Base-by-base conservation (phyloP, 371 early-diverging fungal genomes). In the Sporodiniella umbellata region DNA sequence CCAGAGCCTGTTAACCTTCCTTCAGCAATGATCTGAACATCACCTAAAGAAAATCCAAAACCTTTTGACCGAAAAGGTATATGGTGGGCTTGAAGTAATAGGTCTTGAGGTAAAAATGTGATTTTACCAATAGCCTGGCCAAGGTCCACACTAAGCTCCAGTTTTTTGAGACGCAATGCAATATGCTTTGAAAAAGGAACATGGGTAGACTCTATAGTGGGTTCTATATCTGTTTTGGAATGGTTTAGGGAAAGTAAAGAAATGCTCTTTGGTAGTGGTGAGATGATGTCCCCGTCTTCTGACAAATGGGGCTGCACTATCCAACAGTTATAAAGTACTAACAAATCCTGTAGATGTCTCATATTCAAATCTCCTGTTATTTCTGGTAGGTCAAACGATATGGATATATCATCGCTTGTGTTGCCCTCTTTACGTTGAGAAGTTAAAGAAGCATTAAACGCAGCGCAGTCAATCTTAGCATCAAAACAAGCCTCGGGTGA, bases 401-500 rank as follows among this genome's bases (percentile, higher is more conserved):
- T 70, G 12, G 84, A 80, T 33, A 80, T 70, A 61, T 81, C 72
- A 53, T 80, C 78, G 50, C 70, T 66, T 12, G 60, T 53, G 35
- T 43, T 45, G 14, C 61, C 54, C 46, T 54, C 48, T 51, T 57
- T 30, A 48, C 80, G 49, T 42, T 69, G 72, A 0, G 80, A 79
- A 23, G 72, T 79, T 10, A 84, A 66, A 53, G 79, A 78, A 0
- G 73, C 79, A 49, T 82, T 86, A 45, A 84, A 80, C 30, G 73
- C 51, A 43, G 83, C 62, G 8, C 78, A 72, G 17, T 86, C 80
- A 12, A 90, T 68, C 37, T 75, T 80, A 7, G 79, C 77, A 26
- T 68, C 68, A 37, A 91, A 60, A 47, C 90, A 90, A 40, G 90
- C 83, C 54, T 91, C 90, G 10, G 90, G 90, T 7, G 93, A 93